phyloP scores from a whole-genome alignment of 2,329 filamentous ascomycete genomes.

The Epichloe aotearoae region DNA sequence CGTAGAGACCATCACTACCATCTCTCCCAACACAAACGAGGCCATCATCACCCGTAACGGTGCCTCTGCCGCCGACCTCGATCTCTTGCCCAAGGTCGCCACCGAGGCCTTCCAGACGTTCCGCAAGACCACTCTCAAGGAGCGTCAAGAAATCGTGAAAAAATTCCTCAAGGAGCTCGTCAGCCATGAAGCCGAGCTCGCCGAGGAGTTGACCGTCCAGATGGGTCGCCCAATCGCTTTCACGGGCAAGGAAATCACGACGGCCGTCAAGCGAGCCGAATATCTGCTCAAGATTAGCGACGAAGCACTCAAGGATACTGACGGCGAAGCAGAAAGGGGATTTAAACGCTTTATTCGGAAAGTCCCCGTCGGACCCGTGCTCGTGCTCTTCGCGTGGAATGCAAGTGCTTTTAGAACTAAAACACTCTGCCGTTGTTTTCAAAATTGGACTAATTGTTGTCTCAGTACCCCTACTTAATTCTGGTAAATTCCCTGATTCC shows the following conservation, averaged over 20 bases:
- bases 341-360: constrained; percentile 88
- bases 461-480: constrained; percentile 84
- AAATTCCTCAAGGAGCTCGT: constrained; percentile 61
- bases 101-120: constrained; percentile 65
- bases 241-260: constrained; percentile 69
- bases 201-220: constrained; percentile 76
- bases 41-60: constrained; percentile 69
- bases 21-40: constrained; percentile 83
- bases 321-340: constrained; percentile 71
- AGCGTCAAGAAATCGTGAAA: constrained; percentile 68
- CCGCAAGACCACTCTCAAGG: constrained; percentile 57
- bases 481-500: constrained; percentile 87
- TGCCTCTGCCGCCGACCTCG: constrained; percentile 55
- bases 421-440: not conserved
- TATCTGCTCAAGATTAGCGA: constrained; percentile 76
- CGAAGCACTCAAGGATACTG: constrained; percentile 64
- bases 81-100: constrained; percentile 57
- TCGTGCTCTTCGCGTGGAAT: constrained; percentile 94
- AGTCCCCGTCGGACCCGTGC: constrained; percentile 71
- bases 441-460: constrained; percentile 2
- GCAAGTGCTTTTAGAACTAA: constrained; percentile 36
- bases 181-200: constrained; percentile 65
- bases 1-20: constrained; percentile 56
- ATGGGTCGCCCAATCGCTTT: constrained; percentile 92
- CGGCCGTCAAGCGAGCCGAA: constrained; percentile 72